These are phyloP conservation scores for Dalechampia spathulata DNA, from an alignment of 441 rosid species.

Conservation along the genomic window DNA sequence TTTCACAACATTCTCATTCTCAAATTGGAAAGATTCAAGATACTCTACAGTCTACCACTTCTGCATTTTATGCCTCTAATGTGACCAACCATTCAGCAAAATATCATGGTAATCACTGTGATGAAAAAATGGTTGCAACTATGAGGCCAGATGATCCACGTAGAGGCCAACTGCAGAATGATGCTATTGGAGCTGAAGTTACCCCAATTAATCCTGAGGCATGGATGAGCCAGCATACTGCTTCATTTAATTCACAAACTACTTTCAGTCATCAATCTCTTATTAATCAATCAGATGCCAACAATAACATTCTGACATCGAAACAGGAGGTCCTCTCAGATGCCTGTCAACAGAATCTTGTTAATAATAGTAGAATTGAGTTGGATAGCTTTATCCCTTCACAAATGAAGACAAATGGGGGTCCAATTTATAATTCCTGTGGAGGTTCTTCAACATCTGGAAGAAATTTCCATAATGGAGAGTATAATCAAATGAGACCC, in stretches of 20 bases:
- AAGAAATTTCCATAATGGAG: constrained; percentile 10
- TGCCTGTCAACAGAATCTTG: constrained; percentile 18
- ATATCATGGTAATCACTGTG: constrained; percentile 14
- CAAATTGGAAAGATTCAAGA: constrained; percentile 27
- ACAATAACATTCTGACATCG: constrained; percentile 24
- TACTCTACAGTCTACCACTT: constrained; percentile 18
- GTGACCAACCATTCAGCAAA: constrained; percentile 14
- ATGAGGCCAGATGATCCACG: constrained; percentile 20
- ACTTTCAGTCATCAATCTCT: constrained; percentile 23
- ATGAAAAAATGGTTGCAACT: constrained; percentile 14
- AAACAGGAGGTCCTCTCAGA: constrained; percentile 34
- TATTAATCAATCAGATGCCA: constrained; percentile 18
- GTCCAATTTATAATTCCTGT: constrained; percentile 13
- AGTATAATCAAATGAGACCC: constrained; percentile 9
- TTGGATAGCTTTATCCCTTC: constrained; percentile 12
- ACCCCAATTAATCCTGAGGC: constrained; percentile 31
- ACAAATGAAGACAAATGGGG: constrained; percentile 15
- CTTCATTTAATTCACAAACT: constrained; percentile 24
- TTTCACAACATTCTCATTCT: constrained; percentile 27
- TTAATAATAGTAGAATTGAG: constrained; percentile 10
- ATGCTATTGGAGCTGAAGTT: constrained; percentile 33
- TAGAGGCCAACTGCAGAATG: constrained; percentile 17
- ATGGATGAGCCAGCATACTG: constrained; percentile 41
- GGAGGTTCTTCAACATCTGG: constrained; percentile 9
- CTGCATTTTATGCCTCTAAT: constrained; percentile 18